Base-by-base conservation (phyloP, 331 rosid genomes). In the Cydonia oblonga region DNA sequence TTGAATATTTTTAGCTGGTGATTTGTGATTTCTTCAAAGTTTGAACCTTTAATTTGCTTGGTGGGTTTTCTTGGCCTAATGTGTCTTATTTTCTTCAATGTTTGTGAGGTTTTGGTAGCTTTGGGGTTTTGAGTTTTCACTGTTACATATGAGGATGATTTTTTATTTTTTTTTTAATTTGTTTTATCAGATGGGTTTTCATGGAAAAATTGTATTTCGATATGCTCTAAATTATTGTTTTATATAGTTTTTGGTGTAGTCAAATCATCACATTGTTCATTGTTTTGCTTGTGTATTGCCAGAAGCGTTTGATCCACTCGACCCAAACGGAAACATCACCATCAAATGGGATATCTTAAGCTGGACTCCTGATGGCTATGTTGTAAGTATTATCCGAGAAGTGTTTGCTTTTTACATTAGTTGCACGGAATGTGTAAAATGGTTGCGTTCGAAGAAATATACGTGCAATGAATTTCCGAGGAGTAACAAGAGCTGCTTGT, bases 281-380 rank as follows among this genome's bases (percentile, higher is more conserved):
- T 53, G 52, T 8, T 40, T 20, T 38, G 79, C 40, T 76, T 76
- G 19, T 25, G 44, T 23, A 29, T 18, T 75, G 70, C 56, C 96
- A 93, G 97, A 87, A 76, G 96, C 98, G 40, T 93, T 83, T 80
- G 96, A 93, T 80, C 84, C 95, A 9, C 96, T 90, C 71, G 98
- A 93, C 82, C 98, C 98, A 66, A 82, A 77, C 57, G 98, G 97
- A 54, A 93, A 93, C 70, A 84, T 87, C 76, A 93, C 98, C 72
- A 75, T 93, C 80, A 90, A 90, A 80, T 90, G 98, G 97, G 97
- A 93, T 85, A 80, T 93, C 19, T 83, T 83, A 40, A 76, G 73
- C 84, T 93, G 98, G 98, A 87, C 90, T 14, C 32, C 96, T 23
- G 98, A 93, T 82, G 98, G 98, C 75, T 93, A 93, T 81, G 80